These are phyloP conservation scores for Warburgia ugandensis DNA, from an alignment of 164 flowering plant genomes.

Conservation along the genomic window DNA sequence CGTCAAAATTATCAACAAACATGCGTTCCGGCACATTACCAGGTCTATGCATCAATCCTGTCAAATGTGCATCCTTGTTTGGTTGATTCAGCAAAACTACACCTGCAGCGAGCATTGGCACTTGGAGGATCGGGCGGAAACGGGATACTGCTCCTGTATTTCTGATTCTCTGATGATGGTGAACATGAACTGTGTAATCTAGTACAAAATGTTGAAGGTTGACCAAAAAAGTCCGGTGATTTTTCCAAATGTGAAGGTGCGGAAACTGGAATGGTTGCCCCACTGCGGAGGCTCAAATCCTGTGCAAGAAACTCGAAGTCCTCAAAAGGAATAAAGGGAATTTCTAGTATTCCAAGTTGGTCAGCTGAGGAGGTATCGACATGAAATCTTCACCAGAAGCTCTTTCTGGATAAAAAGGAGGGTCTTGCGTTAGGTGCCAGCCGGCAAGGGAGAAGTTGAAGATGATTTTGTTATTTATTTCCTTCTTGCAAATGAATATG, in stretches of 20 bases:
- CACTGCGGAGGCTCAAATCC: conserved; percentile 3
- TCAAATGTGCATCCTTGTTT: neutral
- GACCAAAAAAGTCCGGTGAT: neutral
- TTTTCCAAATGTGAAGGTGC: neutral
- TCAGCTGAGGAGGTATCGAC: neutral
- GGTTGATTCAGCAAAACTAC: neutral
- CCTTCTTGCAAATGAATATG: no score
- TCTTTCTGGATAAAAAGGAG: no score
- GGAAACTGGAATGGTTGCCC: conserved; percentile 1
- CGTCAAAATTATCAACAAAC: conserved; percentile 6
- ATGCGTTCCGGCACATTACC: conserved; percentile 10
- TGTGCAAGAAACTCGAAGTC: neutral
- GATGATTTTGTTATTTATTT: no score
- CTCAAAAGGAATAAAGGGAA: neutral
- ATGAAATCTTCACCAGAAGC: conserved; percentile 2
- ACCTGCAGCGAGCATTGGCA: neutral
- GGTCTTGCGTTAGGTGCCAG: no score
- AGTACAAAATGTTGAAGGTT: conserved; percentile 14
- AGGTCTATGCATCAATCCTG: conserved; percentile 1
- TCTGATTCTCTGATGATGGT: neutral
- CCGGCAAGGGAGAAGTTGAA: no score
- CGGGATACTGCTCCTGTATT: neutral
- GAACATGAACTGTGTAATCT: conserved; percentile 8
- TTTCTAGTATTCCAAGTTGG: neutral
- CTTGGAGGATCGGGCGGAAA: conserved; percentile 11